These are phyloP conservation scores for Cucumis sativus DNA, from an alignment of 306 rosid genomes.

Conservation along the genomic window Cucumber_9930_V3 NC_026658.2:15759001-15759500, in stretches of 20 bases:
- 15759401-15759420: constrained; percentile 16
- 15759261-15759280: constrained; percentile 13
- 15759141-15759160: not conserved
- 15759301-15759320: constrained; percentile 36
- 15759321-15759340: constrained; percentile 20
- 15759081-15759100: not conserved
- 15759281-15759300: constrained; percentile 26
- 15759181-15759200: constrained; percentile 11
- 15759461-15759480: constrained; percentile 23
- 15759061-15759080: not conserved
- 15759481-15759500: no score
- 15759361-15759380: not conserved
- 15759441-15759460: constrained; percentile 34
- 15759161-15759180: not conserved
- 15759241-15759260: not conserved
- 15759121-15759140: constrained; percentile 7
- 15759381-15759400: not conserved
- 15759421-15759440: constrained; percentile 33
- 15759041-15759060: not conserved
- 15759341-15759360: not conserved
- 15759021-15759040: constrained; percentile 4
- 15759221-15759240: constrained; percentile 7
- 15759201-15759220: not conserved
- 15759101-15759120: constrained; percentile 4
- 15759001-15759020: constrained; percentile 6